Evolutionary conservation across 768 basidiomycete species (phyloP).

Genomic region (Tulasnella sp.): DNA sequence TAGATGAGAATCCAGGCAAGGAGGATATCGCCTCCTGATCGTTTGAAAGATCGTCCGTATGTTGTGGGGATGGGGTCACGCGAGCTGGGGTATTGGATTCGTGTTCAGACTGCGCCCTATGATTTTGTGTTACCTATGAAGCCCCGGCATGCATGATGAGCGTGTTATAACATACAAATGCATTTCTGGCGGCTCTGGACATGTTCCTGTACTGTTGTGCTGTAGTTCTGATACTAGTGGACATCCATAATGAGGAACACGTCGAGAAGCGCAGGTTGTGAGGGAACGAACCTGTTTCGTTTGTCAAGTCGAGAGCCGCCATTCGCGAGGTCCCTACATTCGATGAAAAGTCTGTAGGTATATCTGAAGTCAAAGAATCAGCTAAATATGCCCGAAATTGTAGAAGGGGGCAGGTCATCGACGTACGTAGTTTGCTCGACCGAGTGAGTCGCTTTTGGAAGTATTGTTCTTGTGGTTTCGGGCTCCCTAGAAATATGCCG

Average conservation of each 20-base stretch:
- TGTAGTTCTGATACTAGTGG: neutral
- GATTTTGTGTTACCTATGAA: neutral
- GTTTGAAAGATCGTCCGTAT: too few species aligned
- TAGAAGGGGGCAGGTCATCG: neutral
- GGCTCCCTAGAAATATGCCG: conserved; percentile 1
- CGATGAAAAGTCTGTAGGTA: neutral
- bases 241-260: neutral
- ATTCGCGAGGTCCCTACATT: neutral
- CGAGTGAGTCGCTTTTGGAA: neutral
- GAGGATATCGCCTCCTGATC: neutral
- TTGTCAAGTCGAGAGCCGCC: neutral
- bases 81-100: too few species aligned
- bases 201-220: neutral
- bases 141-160: neutral
- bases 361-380: neutral
- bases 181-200: too few species aligned
- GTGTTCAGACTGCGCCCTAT: neutral
- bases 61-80: too few species aligned
- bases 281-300: neutral
- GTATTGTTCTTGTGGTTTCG: conserved; percentile 4
- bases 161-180: neutral
- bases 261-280: neutral
- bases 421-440: neutral
- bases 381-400: neutral
- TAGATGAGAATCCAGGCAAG: neutral